A percentile compares a stretch with the other conserved stretches of the same genome.
Evolutionary conservation across 352 stramenopile species (phyloP).

Genomic region (Pythium phragmiticola): DNA sequence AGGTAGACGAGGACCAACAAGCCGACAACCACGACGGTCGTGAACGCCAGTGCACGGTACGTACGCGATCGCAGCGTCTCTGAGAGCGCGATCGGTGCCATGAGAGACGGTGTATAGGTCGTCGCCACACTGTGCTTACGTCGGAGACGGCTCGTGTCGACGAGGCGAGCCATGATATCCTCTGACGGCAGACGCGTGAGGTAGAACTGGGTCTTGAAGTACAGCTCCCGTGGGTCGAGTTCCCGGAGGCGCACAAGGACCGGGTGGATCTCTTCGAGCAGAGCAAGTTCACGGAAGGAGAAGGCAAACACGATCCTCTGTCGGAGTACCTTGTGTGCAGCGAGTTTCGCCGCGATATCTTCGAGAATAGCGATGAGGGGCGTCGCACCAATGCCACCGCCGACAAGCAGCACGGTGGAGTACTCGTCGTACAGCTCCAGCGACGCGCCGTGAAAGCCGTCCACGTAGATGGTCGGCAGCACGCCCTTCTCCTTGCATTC

Average conservation of each 20-base stretch:
- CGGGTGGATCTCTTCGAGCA: slow-evolving; percentile 37
- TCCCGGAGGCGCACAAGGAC: slow-evolving; percentile 29
- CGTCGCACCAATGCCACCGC: slow-evolving; percentile 39
- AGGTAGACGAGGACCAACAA: slow-evolving; percentile 15
- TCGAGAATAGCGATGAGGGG: slow-evolving; percentile 39
- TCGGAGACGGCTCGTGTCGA: slow-evolving; percentile 21
- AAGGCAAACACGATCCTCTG: slow-evolving; percentile 39
- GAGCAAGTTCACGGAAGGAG: slow-evolving; percentile 36
- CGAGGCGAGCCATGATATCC: slow-evolving; percentile 6
- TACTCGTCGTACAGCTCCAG: slow-evolving; percentile 37
- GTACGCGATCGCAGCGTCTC: slow-evolving; percentile 20
- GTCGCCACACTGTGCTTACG: slow-evolving; percentile 2
- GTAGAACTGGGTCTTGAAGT: slow-evolving; percentile 29
- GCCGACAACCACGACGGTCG: slow-evolving; percentile 3
- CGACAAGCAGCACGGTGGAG: slow-evolving; percentile 33
- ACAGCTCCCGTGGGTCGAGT: slow-evolving; percentile 27
- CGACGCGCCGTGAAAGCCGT: slow-evolving; percentile 42
- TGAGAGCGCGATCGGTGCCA: slow-evolving; percentile 2
- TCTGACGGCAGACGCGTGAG: slow-evolving; percentile 24
- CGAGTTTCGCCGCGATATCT: slow-evolving; percentile 33
- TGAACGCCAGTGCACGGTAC: slow-evolving; percentile 7
- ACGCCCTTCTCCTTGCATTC: slow-evolving; percentile 31
- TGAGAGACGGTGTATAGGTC: neutral
- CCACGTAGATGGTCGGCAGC: slow-evolving; percentile 34
- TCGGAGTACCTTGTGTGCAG: neutral